Evolutionary conservation across 441 rosid genomes (phyloP).

Genomic region (Pelargonium cotyledonis): DNA sequence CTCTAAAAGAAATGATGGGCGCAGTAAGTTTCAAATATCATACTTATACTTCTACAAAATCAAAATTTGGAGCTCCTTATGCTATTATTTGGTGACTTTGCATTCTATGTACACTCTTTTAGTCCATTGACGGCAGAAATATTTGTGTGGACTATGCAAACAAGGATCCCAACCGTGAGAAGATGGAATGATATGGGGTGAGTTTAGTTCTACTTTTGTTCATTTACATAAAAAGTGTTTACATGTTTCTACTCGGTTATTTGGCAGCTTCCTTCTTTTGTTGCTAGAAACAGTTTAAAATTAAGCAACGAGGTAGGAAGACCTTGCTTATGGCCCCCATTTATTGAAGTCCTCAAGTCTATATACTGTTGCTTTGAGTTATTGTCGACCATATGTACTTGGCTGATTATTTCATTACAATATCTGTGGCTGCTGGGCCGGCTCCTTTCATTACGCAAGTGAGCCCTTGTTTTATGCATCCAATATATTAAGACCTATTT

Average conservation of each 20-base stretch:
- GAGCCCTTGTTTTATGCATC: too few relatives aligned
- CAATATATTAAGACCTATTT: too few relatives aligned
- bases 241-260: not conserved
- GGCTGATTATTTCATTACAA: too few relatives aligned
- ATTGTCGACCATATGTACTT: too few relatives aligned
- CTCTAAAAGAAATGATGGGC: conserved; percentile 52
- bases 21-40: conserved; percentile 25
- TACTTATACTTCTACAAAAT: not conserved
- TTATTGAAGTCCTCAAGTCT: too few relatives aligned
- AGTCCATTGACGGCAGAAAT: conserved; percentile 55
- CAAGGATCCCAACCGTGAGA: conserved; percentile 18
- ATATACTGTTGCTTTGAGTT: too few relatives aligned
- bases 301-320: not conserved
- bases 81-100: not conserved
- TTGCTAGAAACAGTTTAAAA: not conserved
- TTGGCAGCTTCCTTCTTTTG: not conserved
- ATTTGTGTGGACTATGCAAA: conserved; percentile 45
- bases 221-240: not conserved
- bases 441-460: too few relatives aligned
- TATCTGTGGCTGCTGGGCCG: too few relatives aligned
- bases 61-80: not conserved
- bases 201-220: not conserved
- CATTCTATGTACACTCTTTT: conserved; percentile 13
- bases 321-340: too few relatives aligned
- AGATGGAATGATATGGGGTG: not conserved